These are phyloP conservation scores for Aspergillus incahuasiensis DNA, from an alignment of 495 filamentous ascomycete species.

Conservation along the genomic window DNA sequence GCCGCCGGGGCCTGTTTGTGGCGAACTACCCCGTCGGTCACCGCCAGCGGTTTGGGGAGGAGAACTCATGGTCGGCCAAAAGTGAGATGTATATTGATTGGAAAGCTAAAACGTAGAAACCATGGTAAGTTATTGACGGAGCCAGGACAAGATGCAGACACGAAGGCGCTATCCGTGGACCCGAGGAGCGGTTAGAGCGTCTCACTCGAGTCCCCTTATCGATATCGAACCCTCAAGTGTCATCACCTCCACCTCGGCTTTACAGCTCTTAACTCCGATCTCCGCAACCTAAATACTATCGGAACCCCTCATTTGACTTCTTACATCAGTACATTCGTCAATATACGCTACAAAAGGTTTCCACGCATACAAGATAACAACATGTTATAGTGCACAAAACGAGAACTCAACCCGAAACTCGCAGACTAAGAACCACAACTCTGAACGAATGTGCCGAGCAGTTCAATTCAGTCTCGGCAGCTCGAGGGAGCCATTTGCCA, in stretches of 20 bases:
- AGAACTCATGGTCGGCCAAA: constrained; percentile 18
- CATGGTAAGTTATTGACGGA: constrained; percentile 9
- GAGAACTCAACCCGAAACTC: background rate
- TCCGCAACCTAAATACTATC: constrained; percentile 4
- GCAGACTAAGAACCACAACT: background rate
- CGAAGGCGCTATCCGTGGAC: constrained; percentile 8
- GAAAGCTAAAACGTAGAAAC: constrained; percentile 1
- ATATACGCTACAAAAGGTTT: too few species aligned
- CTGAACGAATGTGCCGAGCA: background rate
- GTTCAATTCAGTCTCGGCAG: background rate
- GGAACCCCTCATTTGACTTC: background rate
- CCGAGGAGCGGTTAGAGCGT: background rate
- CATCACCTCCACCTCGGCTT: constrained; percentile 5
- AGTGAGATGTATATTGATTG: constrained; percentile 4
- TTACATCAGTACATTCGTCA: too few species aligned
- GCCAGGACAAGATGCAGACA: background rate
- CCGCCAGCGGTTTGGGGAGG: constrained; percentile 12
- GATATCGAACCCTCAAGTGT: constrained; percentile 14
- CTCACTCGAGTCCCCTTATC: constrained; percentile 9
- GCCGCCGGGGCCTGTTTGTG: constrained; percentile 6
- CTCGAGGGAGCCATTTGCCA: background rate
- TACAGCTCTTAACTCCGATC: constrained; percentile 12
- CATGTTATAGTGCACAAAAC: background rate
- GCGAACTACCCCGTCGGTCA: constrained; percentile 11
- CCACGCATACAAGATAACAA: too few species aligned